Percentiles rank a stretch among this genome's conserved stretches.
Conservation (phyloP, 2,329 filamentous ascomycete genomes). For the Ilyonectria destructans region DNA sequence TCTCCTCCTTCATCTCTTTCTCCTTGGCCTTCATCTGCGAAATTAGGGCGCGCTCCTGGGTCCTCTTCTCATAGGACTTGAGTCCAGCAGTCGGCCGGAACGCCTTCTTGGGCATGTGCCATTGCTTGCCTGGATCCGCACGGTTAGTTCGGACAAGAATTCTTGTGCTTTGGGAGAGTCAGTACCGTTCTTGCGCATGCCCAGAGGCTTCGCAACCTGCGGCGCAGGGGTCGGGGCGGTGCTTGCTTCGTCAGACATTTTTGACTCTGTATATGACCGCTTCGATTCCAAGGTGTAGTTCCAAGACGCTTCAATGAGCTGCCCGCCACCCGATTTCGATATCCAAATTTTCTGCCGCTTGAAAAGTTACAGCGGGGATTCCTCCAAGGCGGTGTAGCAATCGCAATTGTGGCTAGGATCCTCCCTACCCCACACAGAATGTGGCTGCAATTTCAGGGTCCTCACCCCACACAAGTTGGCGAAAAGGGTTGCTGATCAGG, state of each 20-base stretch:
- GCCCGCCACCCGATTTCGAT: slow-evolving; percentile 34
- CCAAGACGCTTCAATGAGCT: slow-evolving; percentile 15
- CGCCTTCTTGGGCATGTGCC: slow-evolving; percentile 86
- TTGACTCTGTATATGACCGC: slow-evolving; percentile 26
- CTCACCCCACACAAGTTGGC: slow-evolving; percentile 40
- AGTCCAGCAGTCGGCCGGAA: slow-evolving; percentile 88
- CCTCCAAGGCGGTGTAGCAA: slow-evolving; percentile 40
- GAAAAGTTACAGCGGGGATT: slow-evolving; percentile 43
- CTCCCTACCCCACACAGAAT: slow-evolving; percentile 12
- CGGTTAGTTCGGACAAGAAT: slow-evolving; percentile 30
- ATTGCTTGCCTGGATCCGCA: slow-evolving; percentile 86
- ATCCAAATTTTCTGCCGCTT: slow-evolving; percentile 49
- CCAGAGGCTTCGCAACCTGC: slow-evolving; percentile 63
- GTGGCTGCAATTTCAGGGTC: slow-evolving; percentile 48
- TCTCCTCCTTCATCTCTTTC: slow-evolving; percentile 96
- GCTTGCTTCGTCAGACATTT: slow-evolving; percentile 61
- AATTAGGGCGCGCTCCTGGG: slow-evolving; percentile 78
- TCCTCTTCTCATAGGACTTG: slow-evolving; percentile 84
- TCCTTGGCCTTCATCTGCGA: slow-evolving; percentile 92
- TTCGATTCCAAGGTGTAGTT: slow-evolving; percentile 32
- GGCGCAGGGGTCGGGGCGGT: slow-evolving; percentile 54
- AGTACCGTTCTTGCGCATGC: slow-evolving; percentile 88
- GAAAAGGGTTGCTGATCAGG: slow-evolving; percentile 40
- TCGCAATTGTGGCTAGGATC: slow-evolving; percentile 36
- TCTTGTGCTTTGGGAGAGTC: background rate